Evolutionary conservation across 2,329 filamentous ascomycete species (phyloP).

Genomic region (Exserohilum rostratum): DNA sequence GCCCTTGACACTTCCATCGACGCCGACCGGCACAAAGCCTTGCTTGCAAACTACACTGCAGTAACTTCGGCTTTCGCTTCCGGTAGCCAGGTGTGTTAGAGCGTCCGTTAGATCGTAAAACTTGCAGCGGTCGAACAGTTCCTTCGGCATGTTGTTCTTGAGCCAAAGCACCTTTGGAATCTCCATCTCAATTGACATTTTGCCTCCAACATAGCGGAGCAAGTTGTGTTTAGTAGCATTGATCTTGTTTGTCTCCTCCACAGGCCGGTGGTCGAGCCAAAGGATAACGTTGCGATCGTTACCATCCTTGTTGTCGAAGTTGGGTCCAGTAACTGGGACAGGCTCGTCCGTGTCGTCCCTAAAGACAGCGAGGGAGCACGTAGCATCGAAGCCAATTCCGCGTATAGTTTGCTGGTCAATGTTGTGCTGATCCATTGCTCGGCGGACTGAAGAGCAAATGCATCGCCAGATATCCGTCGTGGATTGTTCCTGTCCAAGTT

Average conservation of each 20-base stretch:
- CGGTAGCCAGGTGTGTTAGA: conserved; percentile 91
- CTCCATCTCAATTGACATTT: conserved; percentile 99
- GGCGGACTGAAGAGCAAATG: conserved; percentile 87
- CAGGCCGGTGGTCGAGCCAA: conserved; percentile 94
- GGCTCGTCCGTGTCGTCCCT: conserved; percentile 87
- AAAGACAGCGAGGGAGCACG: conserved; percentile 96
- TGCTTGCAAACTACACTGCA: conserved; percentile 98
- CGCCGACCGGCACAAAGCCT: conserved; percentile 93
- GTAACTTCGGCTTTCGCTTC: conserved; percentile 88
- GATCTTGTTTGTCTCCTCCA: conserved; percentile 89
- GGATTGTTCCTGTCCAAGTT: conserved; percentile 79
- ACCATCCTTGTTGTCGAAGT: conserved; percentile 75
- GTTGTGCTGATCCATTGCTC: conserved; percentile 79
- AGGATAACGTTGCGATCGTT: conserved; percentile 94
- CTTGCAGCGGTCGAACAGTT: conserved; percentile 90
- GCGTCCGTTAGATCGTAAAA: conserved; percentile 96
- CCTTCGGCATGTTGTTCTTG: conserved; percentile 95
- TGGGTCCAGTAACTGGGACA: conserved; percentile 84
- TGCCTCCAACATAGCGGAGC: conserved; percentile 93
- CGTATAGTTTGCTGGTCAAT: conserved; percentile 77
- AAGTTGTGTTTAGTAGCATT: conserved; percentile 92
- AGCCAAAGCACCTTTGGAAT: conserved; percentile 98
- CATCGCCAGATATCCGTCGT: conserved; percentile 96
- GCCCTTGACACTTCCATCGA: conserved; percentile 95
- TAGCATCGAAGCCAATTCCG: conserved; percentile 96